phyloP scores from a whole-genome alignment of 164 flowering plant species.

The Brasenia schreberi region DNA sequence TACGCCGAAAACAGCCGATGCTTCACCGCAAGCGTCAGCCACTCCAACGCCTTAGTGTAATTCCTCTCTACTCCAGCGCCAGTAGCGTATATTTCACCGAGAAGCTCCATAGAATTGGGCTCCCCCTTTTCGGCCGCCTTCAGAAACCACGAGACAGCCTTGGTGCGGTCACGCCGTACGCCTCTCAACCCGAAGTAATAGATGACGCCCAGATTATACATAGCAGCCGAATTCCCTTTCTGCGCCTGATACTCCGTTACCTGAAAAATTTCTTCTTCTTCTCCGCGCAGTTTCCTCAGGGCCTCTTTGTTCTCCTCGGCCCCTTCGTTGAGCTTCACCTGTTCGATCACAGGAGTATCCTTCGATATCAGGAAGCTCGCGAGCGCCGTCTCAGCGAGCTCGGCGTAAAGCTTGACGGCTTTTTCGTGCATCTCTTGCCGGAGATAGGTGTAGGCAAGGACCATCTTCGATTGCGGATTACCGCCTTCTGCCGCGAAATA shows the following conservation, averaged over 20 bases:
- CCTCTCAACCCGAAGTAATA: slow-evolving; percentile 95
- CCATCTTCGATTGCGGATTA: slow-evolving; percentile 84
- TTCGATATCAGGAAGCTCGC: slow-evolving; percentile 83
- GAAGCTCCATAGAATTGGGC: slow-evolving; percentile 88
- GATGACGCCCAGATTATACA: slow-evolving; percentile 78
- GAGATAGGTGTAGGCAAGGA: slow-evolving; percentile 61
- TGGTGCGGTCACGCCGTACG: slow-evolving; percentile 66
- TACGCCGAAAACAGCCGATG: slow-evolving; percentile 77
- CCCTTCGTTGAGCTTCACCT: slow-evolving; percentile 75
- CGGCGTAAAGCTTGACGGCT: slow-evolving; percentile 82
- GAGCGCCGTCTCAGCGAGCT: slow-evolving; percentile 77
- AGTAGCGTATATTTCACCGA: slow-evolving; percentile 94
- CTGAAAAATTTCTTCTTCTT: slow-evolving; percentile 95
- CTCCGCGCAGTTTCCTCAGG: slow-evolving; percentile 82
- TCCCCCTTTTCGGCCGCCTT: slow-evolving; percentile 94
- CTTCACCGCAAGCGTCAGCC: slow-evolving; percentile 71
- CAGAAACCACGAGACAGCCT: slow-evolving; percentile 74
- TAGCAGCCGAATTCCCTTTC: slow-evolving; percentile 83
- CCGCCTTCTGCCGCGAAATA: slow-evolving; percentile 74
- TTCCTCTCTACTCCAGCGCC: slow-evolving; percentile 95
- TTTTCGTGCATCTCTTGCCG: slow-evolving; percentile 82
- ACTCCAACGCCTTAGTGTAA: slow-evolving; percentile 74
- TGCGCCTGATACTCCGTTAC: slow-evolving; percentile 87
- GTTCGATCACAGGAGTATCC: slow-evolving; percentile 77
- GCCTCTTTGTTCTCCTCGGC: slow-evolving; percentile 92